Evolutionary conservation across 495 filamentous ascomycete species (phyloP), one percentile per base, ranked within the genome.

Genomic region (Trichocladium antarcticum): DNA sequence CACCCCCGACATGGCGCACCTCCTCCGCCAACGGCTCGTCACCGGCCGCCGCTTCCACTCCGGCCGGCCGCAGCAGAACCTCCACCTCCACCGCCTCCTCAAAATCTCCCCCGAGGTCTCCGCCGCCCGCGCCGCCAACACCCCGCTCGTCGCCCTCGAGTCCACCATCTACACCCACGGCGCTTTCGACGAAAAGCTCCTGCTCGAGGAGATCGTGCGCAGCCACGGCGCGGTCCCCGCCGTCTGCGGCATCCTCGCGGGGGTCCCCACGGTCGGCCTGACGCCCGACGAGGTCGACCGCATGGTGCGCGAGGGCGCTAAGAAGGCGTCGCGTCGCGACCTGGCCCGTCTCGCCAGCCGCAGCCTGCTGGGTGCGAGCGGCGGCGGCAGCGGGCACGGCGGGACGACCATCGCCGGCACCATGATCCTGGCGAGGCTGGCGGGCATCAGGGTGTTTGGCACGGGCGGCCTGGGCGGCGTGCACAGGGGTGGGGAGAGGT

Each of bases 341-440:
- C 60, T 97, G 14, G 80, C 83, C 12, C 90, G 83, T 58, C 76
- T 89, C 14, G 79, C 45, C 32, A 43, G 49, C 6, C 55, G 87
- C 81, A 76, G 81, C 32, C 57, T 82, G 37, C 58, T 73, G 24
- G 84, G 84, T 19, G 75, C 76, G 48, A 72, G 67, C 6, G 47
- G 47, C 19, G 21, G 21, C 7, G 31, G 32, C 5, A 37, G 73
- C 89, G 24, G 3, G 19, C 81, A 92, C 58, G 92, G 89, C 35
- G 92, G 92, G 1, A 98, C 92, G 3, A 98, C 92, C 0, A 81
- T 98, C 38, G 80, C 89, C 5, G 89, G 84, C 1, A 98, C 92
- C 3, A 95, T 92, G 87, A 62, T 95, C 29, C 76, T 97, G 6
- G 88, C 92, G 14, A 74, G 87, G 49, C 67, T 87, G 51, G 92